phyloP scores from a whole-genome alignment of 805 yeast species.

The Cephaloascus fragrans region DNA sequence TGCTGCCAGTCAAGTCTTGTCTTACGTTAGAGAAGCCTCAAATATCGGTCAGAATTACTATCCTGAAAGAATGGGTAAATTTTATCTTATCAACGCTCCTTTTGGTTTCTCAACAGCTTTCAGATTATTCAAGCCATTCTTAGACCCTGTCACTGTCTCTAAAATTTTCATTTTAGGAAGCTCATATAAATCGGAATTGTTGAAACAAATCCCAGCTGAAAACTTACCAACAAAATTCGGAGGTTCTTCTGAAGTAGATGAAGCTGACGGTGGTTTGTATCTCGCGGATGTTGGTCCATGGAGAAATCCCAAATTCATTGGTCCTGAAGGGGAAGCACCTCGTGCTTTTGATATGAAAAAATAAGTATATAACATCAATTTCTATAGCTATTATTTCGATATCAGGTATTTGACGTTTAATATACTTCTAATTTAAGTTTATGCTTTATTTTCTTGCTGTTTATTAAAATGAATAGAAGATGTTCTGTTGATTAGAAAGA shows the following conservation, averaged over 20 bases:
- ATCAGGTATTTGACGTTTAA: too few relatives aligned
- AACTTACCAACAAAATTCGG: constrained; percentile 90
- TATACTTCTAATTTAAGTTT: too few relatives aligned
- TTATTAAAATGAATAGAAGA: too few relatives aligned
- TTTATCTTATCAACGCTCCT: constrained; percentile 92
- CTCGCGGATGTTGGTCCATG: constrained; percentile 94
- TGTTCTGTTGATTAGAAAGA: too few relatives aligned
- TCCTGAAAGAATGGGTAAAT: constrained; percentile 99
- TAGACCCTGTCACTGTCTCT: constrained; percentile 95
- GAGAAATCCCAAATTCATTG: constrained; percentile 83
- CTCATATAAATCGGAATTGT: constrained; percentile 68
- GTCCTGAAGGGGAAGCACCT: constrained; percentile 95
- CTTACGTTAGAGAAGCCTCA: constrained; percentile 89
- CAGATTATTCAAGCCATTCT: constrained; percentile 81
- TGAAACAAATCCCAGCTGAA: constrained; percentile 88
- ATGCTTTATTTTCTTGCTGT: too few relatives aligned
- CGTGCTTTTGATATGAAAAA: constrained; percentile 22
- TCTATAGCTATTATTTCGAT: too few relatives aligned
- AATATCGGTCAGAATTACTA: constrained; percentile 93
- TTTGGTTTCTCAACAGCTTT: constrained; percentile 95
- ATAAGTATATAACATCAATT: too few relatives aligned
- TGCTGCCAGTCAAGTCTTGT: constrained; percentile 74
- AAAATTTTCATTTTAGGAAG: constrained; percentile 85
- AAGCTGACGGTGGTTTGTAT: constrained; percentile 70
- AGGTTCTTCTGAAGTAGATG: constrained; percentile 60